Evolutionary conservation across 2,329 filamentous ascomycete species (phyloP), one percentile per base, ranked within the genome.

Genomic region (Akanthomyces muscarius): DNA sequence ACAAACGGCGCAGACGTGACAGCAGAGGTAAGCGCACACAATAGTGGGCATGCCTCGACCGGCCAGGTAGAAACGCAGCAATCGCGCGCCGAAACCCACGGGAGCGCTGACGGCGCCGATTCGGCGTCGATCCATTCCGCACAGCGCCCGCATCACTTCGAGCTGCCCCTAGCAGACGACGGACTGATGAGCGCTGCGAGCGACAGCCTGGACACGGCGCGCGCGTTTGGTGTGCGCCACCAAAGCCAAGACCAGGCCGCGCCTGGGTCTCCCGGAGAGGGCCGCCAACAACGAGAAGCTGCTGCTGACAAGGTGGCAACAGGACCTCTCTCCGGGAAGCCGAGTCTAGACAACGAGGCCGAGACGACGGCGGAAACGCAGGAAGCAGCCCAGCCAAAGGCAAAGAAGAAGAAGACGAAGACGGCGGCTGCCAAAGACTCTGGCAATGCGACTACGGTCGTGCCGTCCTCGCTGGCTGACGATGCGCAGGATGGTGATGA

Each of bases 61-160:
- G 23, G 61, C 66, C 25, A 62, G 63, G 25, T 70, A 66, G 71
- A 69, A 65, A 69, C 65, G 61, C 70, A 71, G 68, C 68, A 71
- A 69, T 68, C 73, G 67, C 64, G 68, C 69, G 61, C 62, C 68
- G 57, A 63, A 64, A 64, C 67, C 63, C 52, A 62, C 47, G 44
- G 61, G 66, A 65, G 62, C 59, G 64, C 52, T 44, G 25, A 52
- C 21, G 44, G 62, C 59, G 62, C 66, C 25, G 68, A 70, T n/a
- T 71, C 70, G 41, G 60, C 64, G 48, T 68, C 68, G 23, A 73
- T 74, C 44, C 68, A 71, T 64, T 73, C 71, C 30, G 70, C 71
- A 53, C 72, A 74, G 51, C 65, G 53, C 16, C 66, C 64, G 30
- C 69, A 66, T 54, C 65, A 64, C 36, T 63, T 69, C 25, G 71